Percentiles rank a stretch among this genome's conserved stretches.
Evolutionary conservation across 2,329 filamentous ascomycete species (phyloP).

Genomic region (Leptographium wingfieldii): DNA sequence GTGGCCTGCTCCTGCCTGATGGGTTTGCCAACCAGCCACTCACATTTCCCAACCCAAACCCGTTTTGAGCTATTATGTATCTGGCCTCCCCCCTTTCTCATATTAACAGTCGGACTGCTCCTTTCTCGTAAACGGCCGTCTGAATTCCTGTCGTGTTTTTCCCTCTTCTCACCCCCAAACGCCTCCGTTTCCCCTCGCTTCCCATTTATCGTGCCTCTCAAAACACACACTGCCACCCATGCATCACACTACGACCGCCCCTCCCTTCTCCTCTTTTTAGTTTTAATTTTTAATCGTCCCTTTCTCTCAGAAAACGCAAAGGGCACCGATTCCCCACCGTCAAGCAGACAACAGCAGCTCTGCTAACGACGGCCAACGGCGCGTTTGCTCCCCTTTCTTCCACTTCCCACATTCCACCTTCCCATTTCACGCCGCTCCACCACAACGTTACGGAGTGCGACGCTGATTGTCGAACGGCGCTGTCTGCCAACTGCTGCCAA

Average conservation of each 20-base stretch:
- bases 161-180: background rate
- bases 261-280: background rate
- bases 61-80: background rate
- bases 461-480: background rate
- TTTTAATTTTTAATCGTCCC: background rate
- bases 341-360: background rate
- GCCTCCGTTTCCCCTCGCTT: background rate
- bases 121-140: conserved; percentile 2
- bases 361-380: background rate
- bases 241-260: background rate
- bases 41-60: conserved; percentile 3
- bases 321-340: background rate
- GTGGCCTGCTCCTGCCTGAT: background rate
- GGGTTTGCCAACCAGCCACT: conserved; percentile 1
- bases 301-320: background rate
- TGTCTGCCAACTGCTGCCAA: background rate
- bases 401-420: conserved; percentile 1
- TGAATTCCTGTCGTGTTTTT: background rate
- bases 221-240: background rate
- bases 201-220: background rate
- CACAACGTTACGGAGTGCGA: background rate
- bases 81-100: background rate
- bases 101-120: background rate
- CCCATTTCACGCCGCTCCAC: background rate
- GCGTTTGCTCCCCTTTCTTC: background rate